phyloP scores from a whole-genome alignment of 2,329 filamentous ascomycete species.

The Orbilia javanica region DNA sequence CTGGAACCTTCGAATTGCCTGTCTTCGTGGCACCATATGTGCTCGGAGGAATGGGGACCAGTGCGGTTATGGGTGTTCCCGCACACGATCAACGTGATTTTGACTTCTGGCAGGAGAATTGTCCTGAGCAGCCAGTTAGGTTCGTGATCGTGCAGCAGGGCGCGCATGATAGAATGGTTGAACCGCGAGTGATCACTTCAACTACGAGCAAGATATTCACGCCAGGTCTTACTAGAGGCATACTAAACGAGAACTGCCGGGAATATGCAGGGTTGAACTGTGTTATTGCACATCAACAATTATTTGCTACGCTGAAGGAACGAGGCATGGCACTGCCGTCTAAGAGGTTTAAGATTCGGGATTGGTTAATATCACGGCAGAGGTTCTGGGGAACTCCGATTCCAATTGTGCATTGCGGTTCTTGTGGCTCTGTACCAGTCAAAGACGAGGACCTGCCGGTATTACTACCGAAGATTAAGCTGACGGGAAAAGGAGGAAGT shows the following conservation, averaged over 20 bases:
- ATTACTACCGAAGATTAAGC: slow-evolving; percentile 77
- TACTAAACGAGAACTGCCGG: slow-evolving; percentile 76
- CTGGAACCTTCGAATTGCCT: slow-evolving; percentile 73
- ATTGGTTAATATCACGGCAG: slow-evolving; percentile 94
- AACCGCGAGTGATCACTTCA: slow-evolving; percentile 63
- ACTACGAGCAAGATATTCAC: slow-evolving; percentile 67
- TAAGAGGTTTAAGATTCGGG: slow-evolving; percentile 81
- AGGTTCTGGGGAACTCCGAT: slow-evolving; percentile 93
- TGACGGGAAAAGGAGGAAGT: slow-evolving; percentile 78
- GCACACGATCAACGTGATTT: slow-evolving; percentile 84
- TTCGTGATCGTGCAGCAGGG: slow-evolving; percentile 70
- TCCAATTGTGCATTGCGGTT: slow-evolving; percentile 83
- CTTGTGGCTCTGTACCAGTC: slow-evolving; percentile 83
- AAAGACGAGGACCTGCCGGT: slow-evolving; percentile 82
- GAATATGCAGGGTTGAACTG: slow-evolving; percentile 75
- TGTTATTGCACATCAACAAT: slow-evolving; percentile 67
- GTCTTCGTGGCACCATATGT: slow-evolving; percentile 88
- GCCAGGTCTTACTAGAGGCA: slow-evolving; percentile 70
- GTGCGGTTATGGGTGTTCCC: slow-evolving; percentile 91
- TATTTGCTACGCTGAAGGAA: slow-evolving; percentile 57
- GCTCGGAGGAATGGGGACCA: slow-evolving; percentile 84
- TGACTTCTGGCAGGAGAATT: slow-evolving; percentile 82
- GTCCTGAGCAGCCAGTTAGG: slow-evolving; percentile 72
- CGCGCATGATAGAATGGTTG: slow-evolving; percentile 41
- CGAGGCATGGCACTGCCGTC: slow-evolving; percentile 27